These are phyloP conservation scores for Penicillium frequentans DNA, from an alignment of 2,329 filamentous ascomycete genomes.

Conservation along the genomic window DNA sequence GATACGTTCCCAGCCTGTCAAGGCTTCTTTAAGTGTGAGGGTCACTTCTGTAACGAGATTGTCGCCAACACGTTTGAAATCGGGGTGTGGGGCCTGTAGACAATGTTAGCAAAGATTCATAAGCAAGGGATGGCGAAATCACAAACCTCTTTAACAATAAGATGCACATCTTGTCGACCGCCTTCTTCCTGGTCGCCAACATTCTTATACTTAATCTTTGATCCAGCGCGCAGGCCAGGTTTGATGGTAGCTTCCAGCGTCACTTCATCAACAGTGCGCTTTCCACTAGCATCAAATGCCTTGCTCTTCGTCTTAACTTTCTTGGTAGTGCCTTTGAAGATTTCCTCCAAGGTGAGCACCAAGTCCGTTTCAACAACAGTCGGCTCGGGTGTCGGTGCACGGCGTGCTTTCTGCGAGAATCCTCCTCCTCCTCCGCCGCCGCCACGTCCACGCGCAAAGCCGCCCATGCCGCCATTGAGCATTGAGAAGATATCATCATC, in stretches of 20 bases:
- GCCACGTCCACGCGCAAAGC: slow-evolving; percentile 12
- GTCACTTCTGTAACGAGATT: slow-evolving; percentile 78
- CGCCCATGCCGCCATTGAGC: slow-evolving; percentile 41
- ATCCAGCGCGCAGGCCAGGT: slow-evolving; percentile 90
- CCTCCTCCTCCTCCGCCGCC: slow-evolving; percentile 24
- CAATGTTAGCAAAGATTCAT: slow-evolving; percentile 41
- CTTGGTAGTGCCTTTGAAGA: slow-evolving; percentile 85
- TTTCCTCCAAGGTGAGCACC: slow-evolving; percentile 79
- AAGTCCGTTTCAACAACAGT: slow-evolving; percentile 86
- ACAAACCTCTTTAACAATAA: slow-evolving; percentile 88
- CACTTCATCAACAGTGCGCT: slow-evolving; percentile 82
- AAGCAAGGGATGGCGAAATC: background rate
- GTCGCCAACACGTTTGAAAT: slow-evolving; percentile 84
- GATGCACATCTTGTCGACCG: slow-evolving; percentile 91
- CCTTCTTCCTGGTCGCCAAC: slow-evolving; percentile 98
- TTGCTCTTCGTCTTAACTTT: slow-evolving; percentile 99
- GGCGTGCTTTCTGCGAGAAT: slow-evolving; percentile 30
- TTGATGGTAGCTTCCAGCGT: slow-evolving; percentile 95
- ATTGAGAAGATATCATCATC: slow-evolving; percentile 58
- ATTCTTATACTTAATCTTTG: slow-evolving; percentile 96
- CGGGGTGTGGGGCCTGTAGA: slow-evolving; percentile 75
- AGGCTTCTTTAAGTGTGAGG: slow-evolving; percentile 84
- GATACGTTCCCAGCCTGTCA: slow-evolving; percentile 92
- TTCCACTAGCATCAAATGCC: slow-evolving; percentile 80
- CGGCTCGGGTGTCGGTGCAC: slow-evolving; percentile 70